Evolutionary conservation across 2,329 filamentous ascomycete species (phyloP), one percentile per base, ranked within the genome.

Genomic region (Sphaerulina populicola): DNA sequence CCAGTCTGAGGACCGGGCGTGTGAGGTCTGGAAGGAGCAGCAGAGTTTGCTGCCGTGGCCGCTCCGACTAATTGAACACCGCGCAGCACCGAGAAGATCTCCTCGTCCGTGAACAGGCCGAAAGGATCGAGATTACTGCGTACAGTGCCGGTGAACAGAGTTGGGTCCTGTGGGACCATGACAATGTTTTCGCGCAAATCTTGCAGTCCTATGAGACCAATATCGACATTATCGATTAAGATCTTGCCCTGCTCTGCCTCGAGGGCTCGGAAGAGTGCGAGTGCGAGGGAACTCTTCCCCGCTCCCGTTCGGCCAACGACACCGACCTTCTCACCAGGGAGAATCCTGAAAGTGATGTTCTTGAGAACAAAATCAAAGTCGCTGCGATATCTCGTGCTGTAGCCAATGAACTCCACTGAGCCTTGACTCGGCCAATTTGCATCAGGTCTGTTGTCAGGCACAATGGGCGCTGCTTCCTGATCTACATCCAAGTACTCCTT

Each of bases 401-500:
- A 97, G 57, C 83, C 77, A 57, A 86, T 78, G 67, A 98, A 98
- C 64, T 95, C 84, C 10, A 98, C 87, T 0, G 83, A 78, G 38
- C 93, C 93, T 64, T 86, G 77, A 54, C 80, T 84, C 7, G 93
- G 93, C 93, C 93, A 98, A 65, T 86, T 82, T 4, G 77, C 70
- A 0, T 85, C 77, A 6, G 93, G 93, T 27, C 88, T 79, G 57
- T 81, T 86, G 53, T 91, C 82, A 49, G 88, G 82, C 37, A 94
- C 79, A 37, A 94, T 74, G 1, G 86, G 77, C 0, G 79, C 75
- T 1, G 93, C 90, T 71, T 98, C 93, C 68, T 96, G 91, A 62
- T 97, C 91, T 1, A 98, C 86, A 40, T 97, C 88, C 33, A 97
- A 79, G 65, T 97, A 98, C 67, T 98, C 93, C 73, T 95, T 94